Conservation (phyloP, 1,284 basidiomycete species). For the Ustilago xerochloae region DNA sequence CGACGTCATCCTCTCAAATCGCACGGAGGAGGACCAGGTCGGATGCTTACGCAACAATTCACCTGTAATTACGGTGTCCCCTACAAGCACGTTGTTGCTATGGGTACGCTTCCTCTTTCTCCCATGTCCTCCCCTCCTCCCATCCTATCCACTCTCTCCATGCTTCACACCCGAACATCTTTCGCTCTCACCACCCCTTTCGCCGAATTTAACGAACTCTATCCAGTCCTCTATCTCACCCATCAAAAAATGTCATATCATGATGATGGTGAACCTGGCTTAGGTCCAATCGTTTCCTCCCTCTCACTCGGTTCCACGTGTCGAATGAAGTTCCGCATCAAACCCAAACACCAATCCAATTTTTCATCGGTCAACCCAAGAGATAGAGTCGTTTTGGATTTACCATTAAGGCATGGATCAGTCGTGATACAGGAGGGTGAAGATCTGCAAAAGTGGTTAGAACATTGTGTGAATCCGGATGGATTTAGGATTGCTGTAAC, state of each 20-base stretch:
- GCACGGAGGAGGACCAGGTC: constrained; percentile 12
- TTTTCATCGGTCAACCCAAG: neutral
- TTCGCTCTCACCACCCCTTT: neutral
- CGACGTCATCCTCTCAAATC: constrained; percentile 37
- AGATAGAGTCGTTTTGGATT: constrained; percentile 20
- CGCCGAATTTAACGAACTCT: constrained; percentile 52
- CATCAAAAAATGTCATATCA: constrained; percentile 53
- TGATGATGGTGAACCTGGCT: constrained; percentile 56
- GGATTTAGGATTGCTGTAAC: constrained; percentile 45
- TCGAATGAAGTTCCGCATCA: constrained; percentile 50
- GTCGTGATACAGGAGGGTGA: constrained; percentile 40
- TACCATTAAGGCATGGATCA: constrained; percentile 33
- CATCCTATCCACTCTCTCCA: constrained; percentile 17
- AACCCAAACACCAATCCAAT: constrained; percentile 9
- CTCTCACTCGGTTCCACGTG: constrained; percentile 46
- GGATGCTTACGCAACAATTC: constrained; percentile 53
- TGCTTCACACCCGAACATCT: constrained; percentile 19
- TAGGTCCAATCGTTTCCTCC: constrained; percentile 48
- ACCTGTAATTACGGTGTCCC: constrained; percentile 54
- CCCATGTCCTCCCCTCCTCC: constrained; percentile 3
- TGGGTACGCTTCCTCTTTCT: constrained; percentile 35
- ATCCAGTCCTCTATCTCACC: constrained; percentile 49
- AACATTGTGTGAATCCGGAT: constrained; percentile 32
- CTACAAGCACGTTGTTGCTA: constrained; percentile 50
- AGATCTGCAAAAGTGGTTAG: constrained; percentile 34